A percentile compares a stretch with the other conserved stretches of the same genome.
Evolutionary conservation across 441 rosid genomes (phyloP).

Genomic region (Manihot esculenta): DNA sequence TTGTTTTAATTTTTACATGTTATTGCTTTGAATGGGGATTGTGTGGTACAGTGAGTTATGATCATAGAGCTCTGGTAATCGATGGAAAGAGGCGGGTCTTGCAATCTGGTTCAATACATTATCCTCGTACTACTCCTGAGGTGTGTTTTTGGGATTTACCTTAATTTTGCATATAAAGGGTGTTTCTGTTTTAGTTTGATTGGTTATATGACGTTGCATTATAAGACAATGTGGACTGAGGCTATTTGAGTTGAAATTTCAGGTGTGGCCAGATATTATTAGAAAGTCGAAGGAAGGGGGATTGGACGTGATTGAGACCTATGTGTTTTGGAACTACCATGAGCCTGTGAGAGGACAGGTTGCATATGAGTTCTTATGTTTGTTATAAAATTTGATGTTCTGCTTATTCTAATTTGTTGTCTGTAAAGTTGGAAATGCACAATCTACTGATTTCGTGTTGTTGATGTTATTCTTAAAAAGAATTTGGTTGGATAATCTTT

Average conservation of each 20-base stretch:
- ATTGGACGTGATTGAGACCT: conserved; percentile 64
- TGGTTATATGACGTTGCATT: neutral
- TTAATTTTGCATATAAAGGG: neutral
- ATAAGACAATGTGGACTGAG: conserved; percentile 4
- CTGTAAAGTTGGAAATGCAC: neutral
- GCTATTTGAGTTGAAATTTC: conserved; percentile 18
- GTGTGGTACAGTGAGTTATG: conserved; percentile 47
- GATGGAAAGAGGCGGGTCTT: conserved; percentile 62
- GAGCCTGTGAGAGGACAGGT: conserved; percentile 73
- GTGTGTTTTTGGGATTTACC: conserved; percentile 26
- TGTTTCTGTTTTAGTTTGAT: neutral
- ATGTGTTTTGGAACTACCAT: conserved; percentile 70
- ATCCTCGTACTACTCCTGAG: conserved; percentile 59
- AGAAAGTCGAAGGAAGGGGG: conserved; percentile 69
- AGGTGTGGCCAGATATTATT: conserved; percentile 70
- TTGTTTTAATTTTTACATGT: conserved; percentile 31
- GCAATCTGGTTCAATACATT: conserved; percentile 67
- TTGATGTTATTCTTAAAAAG: neutral
- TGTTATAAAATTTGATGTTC: neutral
- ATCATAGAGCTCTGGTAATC: conserved; percentile 54
- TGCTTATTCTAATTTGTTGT: neutral
- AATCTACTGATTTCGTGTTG: neutral
- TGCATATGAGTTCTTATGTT: conserved; percentile 14
- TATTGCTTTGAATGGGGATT: conserved; percentile 27
- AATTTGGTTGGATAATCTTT: neutral